These are phyloP conservation scores for Thecamonas trahens DNA, from an alignment of 78 protist genomes.

Conservation along the genomic window DNA sequence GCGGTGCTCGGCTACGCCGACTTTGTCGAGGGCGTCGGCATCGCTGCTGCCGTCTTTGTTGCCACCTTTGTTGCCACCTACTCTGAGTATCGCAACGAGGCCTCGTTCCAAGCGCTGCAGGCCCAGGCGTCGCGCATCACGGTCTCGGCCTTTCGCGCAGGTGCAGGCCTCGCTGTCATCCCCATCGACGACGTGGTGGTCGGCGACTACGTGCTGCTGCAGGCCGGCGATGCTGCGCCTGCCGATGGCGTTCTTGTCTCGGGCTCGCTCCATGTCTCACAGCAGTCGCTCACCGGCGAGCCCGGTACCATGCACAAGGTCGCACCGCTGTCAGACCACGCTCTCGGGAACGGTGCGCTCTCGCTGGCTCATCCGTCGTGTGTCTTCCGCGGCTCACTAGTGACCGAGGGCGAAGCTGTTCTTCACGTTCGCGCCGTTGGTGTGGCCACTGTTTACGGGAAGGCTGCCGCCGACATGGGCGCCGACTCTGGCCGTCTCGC, in stretches of 20 bases:
- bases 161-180: conserved; percentile 29
- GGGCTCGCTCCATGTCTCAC: conserved; percentile 47
- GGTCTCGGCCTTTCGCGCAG: conserved; percentile 42
- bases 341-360: conserved; percentile 46
- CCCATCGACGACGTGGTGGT: conserved; percentile 53
- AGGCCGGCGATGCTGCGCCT: conserved; percentile 58
- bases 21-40: conserved; percentile 60
- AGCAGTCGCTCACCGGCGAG: conserved; percentile 61
- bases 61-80: conserved; percentile 64
- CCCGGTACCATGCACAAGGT: conserved; percentile 33
- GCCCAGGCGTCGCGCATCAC: conserved; percentile 50
- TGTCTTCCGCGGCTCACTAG: background rate
- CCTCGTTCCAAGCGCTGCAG: conserved; percentile 48
- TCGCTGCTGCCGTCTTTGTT: conserved; percentile 54
- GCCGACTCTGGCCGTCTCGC: conserved; percentile 54
- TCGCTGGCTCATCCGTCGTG: conserved; percentile 3
- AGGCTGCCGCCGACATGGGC: conserved; percentile 29
- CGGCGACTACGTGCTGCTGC: conserved; percentile 61
- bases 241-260: conserved; percentile 66
- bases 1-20: conserved; percentile 57
- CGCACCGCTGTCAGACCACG: conserved; percentile 23
- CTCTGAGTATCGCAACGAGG: conserved; percentile 48
- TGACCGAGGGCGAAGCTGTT: conserved; percentile 3
- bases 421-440: conserved; percentile 45
- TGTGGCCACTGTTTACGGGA: conserved; percentile 37